These are phyloP conservation scores for Penicillium coffeae DNA, from an alignment of 495 filamentous ascomycete species.

Conservation along the genomic window DNA sequence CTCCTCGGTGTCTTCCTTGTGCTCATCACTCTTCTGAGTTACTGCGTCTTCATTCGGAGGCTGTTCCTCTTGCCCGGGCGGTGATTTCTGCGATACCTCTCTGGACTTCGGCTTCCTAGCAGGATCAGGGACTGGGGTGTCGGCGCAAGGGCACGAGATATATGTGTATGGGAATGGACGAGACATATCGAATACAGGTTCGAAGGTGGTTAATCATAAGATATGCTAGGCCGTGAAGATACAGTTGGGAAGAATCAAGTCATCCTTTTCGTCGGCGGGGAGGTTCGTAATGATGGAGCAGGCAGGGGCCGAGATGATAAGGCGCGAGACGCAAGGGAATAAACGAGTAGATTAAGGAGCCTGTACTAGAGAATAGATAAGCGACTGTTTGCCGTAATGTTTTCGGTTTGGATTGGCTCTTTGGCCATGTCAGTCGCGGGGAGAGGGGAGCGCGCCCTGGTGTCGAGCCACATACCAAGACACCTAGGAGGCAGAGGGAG, in stretches of 20 bases:
- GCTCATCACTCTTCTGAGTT: background rate
- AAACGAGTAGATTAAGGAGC: background rate
- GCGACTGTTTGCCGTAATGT: background rate
- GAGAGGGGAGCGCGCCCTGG: conserved; percentile 1
- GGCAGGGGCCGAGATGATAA: background rate
- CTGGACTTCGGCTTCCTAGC: conserved; percentile 37
- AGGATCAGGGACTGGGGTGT: conserved; percentile 45
- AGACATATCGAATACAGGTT: conserved; percentile 50
- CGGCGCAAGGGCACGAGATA: conserved; percentile 87
- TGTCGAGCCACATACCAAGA: conserved; percentile 6
- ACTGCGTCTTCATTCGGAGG: conserved; percentile 17
- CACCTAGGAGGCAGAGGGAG: background rate
- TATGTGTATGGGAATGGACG: conserved; percentile 81
- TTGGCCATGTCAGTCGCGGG: background rate
- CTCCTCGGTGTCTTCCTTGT: conserved; percentile 1
- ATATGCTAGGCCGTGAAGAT: background rate
- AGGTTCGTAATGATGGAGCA: background rate
- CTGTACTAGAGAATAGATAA: background rate
- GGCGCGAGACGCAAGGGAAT: background rate
- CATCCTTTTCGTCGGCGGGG: conserved; percentile 15
- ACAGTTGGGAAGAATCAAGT: conserved; percentile 11
- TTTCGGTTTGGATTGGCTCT: background rate
- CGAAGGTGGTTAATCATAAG: background rate
- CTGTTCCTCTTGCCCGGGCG: conserved; percentile 28
- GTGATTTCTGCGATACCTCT: conserved; percentile 38